Evolutionary conservation across 2,329 filamentous ascomycete genomes (phyloP), one percentile per base, ranked within the genome.

Genomic region (Hawksworthiomyces lignivorus): DNA sequence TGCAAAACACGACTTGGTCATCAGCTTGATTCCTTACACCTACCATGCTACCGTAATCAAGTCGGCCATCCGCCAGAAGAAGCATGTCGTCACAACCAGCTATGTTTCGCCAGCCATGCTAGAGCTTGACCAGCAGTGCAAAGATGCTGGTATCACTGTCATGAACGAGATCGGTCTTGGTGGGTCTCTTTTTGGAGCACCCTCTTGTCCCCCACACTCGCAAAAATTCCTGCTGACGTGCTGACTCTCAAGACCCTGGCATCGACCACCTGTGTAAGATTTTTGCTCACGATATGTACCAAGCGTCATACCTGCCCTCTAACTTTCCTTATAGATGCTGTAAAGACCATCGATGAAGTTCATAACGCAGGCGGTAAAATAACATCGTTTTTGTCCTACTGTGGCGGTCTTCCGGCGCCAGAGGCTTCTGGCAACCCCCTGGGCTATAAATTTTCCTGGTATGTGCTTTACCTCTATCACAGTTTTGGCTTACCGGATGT

Each of bases 41-140:
- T 87, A 80, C 75, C 88, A 94, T 64, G 85, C 83, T 34, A 72
- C 75, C 43, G 88, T 96, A 56, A 94, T 96, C 77, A 90, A 94
- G 75, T 81, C 84, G 27, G 90, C 88, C 50, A 96, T 97, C 67
- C 78, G 82, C 57, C 77, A 82, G 57, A 96, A 95, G 84, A 95
- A 90, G 76, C 71, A 97, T 70, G 88, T 97, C 47, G 89, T 97
- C 58, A 96, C 90, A 45, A 96, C 90, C 22, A 87, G 80, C 51
- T 97, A 97, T 60, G 85, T 95, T 52, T 94, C 86, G 5, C 87
- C 87, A 4, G 86, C 87, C 51, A 96, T 96, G 88, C 65, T 82
- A 68, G 90, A 89, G 70, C 79, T 97, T 38, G 84, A 96, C 56
- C 71, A 80, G 55, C 70, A 83, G 54, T 80, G 76, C 62, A 94